These are phyloP conservation scores for Colletotrichum graminicola DNA, from an alignment of 2,329 filamentous ascomycete genomes.

Conservation along the genomic window DNA sequence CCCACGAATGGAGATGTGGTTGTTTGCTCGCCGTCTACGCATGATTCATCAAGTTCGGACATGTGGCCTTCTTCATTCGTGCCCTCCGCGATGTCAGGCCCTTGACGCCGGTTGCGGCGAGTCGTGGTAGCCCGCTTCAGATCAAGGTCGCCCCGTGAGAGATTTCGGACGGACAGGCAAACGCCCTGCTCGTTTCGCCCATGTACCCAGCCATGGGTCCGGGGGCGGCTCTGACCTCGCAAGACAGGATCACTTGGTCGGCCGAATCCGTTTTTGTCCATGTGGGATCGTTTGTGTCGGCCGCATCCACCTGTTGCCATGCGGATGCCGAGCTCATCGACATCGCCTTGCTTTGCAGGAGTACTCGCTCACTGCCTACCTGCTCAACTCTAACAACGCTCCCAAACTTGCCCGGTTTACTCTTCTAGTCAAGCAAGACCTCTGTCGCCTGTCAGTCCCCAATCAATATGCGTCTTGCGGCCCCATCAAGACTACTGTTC, in stretches of 20 bases:
- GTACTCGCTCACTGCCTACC: background rate
- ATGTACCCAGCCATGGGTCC: too few relatives aligned
- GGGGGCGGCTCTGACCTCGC: too few relatives aligned
- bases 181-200: constrained; percentile 13
- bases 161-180: constrained; percentile 27
- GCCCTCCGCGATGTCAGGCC: constrained; percentile 15
- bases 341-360: constrained; percentile 8
- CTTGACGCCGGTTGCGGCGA: constrained; percentile 13
- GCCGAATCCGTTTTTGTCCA: constrained; percentile 35
- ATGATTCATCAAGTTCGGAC: constrained; percentile 19
- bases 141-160: constrained; percentile 21
- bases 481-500: background rate
- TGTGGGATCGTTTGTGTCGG: constrained; percentile 24
- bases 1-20: background rate
- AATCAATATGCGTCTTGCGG: background rate
- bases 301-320: constrained; percentile 17
- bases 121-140: constrained; percentile 20
- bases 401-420: background rate
- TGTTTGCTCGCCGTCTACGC: constrained; percentile 3
- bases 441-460: background rate
- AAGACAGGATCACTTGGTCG: constrained; percentile 32
- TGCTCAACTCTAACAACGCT: background rate
- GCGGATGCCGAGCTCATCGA: constrained; percentile 8
- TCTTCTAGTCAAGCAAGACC: background rate
- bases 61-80: constrained; percentile 20